Percentiles rank a stretch among this genome's conserved stretches.
phyloP scores from a whole-genome alignment of 2,329 filamentous ascomycete genomes.

The Grosmannia clavigera region DNA sequence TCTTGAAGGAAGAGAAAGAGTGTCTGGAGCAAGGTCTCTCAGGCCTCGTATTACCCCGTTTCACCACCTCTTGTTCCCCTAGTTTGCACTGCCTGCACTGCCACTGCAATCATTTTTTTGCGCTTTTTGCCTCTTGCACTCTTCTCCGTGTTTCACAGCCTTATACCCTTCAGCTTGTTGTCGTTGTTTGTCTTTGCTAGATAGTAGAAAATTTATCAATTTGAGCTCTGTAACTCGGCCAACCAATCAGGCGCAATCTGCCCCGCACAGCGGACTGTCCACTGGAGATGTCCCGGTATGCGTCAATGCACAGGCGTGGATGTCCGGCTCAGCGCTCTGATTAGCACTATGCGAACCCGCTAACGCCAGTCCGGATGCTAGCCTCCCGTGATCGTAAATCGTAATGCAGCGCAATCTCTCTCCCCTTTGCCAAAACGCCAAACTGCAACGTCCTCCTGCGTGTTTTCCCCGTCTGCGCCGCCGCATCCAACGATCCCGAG shows the following conservation, averaged over 20 bases:
- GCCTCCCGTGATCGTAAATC: too few species aligned
- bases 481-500: not conserved
- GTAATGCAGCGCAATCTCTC: not conserved
- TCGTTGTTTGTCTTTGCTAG: too few species aligned
- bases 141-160: not conserved
- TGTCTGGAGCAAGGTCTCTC: too few species aligned
- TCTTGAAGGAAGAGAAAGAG: slow-evolving; percentile 10
- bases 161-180: too few species aligned
- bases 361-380: too few species aligned
- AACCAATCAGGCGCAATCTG: too few species aligned
- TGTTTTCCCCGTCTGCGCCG: not conserved
- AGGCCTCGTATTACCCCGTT: too few species aligned
- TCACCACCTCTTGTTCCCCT: too few species aligned
- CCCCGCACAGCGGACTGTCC: too few species aligned
- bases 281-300: too few species aligned
- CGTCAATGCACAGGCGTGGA: not conserved
- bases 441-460: not conserved
- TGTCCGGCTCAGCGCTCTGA: not conserved
- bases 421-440: not conserved
- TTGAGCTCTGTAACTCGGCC: too few species aligned
- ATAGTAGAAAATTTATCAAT: too few species aligned
- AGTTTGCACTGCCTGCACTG: not conserved
- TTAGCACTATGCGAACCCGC: not conserved
- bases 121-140: not conserved
- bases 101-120: not conserved